Evolutionary conservation across 192 early-diverging fungal species (phyloP), one percentile per base, ranked within the genome.

Genomic region (Mortierella alpina): DNA sequence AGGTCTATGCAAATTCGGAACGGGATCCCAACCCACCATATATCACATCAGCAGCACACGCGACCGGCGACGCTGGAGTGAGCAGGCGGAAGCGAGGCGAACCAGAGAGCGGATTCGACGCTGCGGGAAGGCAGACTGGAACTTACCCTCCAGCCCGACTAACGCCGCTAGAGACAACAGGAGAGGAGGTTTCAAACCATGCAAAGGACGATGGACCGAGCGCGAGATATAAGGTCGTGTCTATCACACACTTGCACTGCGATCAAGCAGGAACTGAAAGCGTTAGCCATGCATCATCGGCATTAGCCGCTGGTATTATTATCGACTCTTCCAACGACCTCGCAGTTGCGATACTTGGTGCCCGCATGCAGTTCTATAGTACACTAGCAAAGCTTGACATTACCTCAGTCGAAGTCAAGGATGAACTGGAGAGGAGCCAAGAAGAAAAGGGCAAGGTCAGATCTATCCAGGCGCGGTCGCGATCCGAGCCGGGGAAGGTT

Each of bases 21-120:
- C 49, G 63, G 49, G 22, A 20, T 55, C n/a, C 53, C 22, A 13
- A 55, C 53, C 53, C 22, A 8, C n/a, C n/a, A 20, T 55, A n/a
- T 55, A 8, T 20, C 7, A 18, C 58, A n/a, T 44, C 59, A n/a
- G 17, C 9, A 6, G 44, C 59, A 41, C 41, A 47, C 20, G 55
- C 15, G 9, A 12, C 23, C 42, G 47, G 31, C 47, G 20, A n/a
- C 11, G 57, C 15, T 60, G 62, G n/a, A 42, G 12, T 49, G 44
- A 44, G 20, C 7, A 12, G 18, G 3, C 73, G 53, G 31, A 79
- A 79, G 58, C 77, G 77, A 22, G 77, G 58, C 13, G 70, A 68
- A 22, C 77, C 77, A 12, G 64, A 72, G 48, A 70, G 56, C 45
- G 77, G 70, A 14, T 80, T 72, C 22, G 70, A 72, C 18, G 4